Evolutionary conservation across 768 basidiomycete genomes (phyloP), one percentile per base, ranked within the genome.

Genomic region (Boletus tylopilopsis): DNA sequence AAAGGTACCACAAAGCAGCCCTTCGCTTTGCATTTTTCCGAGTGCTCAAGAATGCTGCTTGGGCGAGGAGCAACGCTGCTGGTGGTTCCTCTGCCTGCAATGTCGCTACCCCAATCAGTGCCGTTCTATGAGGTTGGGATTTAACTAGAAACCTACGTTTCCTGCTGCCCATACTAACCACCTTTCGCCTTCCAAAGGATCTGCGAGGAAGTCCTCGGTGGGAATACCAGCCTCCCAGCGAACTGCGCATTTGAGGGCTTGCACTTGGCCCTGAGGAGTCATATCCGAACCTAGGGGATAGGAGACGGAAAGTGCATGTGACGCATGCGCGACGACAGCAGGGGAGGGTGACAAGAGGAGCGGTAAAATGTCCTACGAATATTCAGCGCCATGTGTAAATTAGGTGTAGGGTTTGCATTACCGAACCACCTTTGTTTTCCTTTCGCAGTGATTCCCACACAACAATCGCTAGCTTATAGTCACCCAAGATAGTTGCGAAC

Each of bases 401-500:
- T 5, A 42, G 34, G 12, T 49, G 35, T 0, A 49, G 29, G 47
- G 43, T n/a, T 48, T 19, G 15, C 18, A 47, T 55, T 68, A 94
- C 92, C 24, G 87, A 88, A 36, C 94, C 94, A 30, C 85, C 84
- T 62, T 90, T 93, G 36, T 80, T 80, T 51, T 97, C 94, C 64
- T 93, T 93, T 42, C 90, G 76, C 29, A 93, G 64, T 4, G 84
- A 74, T 63, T 97, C 96, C 88, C 94, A 98, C 4, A 94, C 81
- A 8, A 71, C 69, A 3, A 79, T 73, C 0, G 94, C 95, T 27
- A 94, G 75, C 58, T 90, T 92, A 65, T 84, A 82, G 68, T 99
- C 96, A 4, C 93, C 88, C 3, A 98, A 70, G 50, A 94, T 81
- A 18, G 96, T 96, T 9, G 92, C 85, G 70, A 98, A 94, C 67